Evolutionary conservation across 768 basidiomycete genomes (phyloP), one percentile per base, ranked within the genome.

Genomic region (Ephemerocybe angulata): DNA sequence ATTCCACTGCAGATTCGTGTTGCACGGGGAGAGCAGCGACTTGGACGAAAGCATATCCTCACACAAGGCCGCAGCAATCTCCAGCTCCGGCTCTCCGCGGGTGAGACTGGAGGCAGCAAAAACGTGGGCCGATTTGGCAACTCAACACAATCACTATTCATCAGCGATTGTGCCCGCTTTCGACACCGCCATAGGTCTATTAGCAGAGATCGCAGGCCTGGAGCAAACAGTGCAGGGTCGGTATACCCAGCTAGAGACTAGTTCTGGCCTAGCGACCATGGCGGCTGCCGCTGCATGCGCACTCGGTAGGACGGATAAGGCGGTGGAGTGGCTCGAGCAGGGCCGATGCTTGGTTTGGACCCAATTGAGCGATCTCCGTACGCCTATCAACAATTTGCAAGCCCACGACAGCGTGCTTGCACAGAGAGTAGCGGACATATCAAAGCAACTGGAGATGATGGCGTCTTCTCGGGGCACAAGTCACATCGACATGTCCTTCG

Each of bases 261-360:
- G 19, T 6, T 48, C 51, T 15, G 30, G 21, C 13, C 12, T 53
- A 2, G 30, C 42, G 4, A 13, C 49, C 12, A 22, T 38, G n/a
- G 69, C 70, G 3, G 69, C 65, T 0, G 60, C 63, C 6, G 61
- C 62, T 21, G 69, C 69, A 4, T 63, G 67, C 33, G 50, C 56
- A 28, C n/a, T 49, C 4, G 53, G 52, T 12, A 56, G 65, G 4
- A 48, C 60, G 10, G 54, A 66, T 3, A 62, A 52, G 17, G 68
- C 64, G 15, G 60, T 75, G 30, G 70, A 74, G 57, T 64, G 72
- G 64, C 62, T 76, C 3, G 68, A 69, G 38, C 62, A 66, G 47
- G 67, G 60, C 4, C 58, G 62, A 10, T 56, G 54, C 19, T 28
- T 63, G 6, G 52, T 63, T 27, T 63, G 62, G 62, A 38, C 43